Percentiles rank a stretch among this genome's conserved stretches.
Conservation (phyloP, 202 grass and related monocot species). For the Saccharum hybrid region DNA sequence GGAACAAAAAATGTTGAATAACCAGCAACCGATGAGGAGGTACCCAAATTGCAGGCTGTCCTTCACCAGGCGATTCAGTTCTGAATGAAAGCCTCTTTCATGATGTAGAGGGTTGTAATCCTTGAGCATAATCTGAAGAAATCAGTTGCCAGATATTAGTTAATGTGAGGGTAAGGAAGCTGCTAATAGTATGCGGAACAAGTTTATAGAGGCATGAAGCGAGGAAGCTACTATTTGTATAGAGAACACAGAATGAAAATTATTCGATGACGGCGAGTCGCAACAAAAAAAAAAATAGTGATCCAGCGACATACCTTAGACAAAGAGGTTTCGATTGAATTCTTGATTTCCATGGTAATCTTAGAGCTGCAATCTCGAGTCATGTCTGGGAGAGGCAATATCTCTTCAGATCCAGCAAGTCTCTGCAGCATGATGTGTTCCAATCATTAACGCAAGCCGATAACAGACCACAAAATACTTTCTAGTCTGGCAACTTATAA, state of each 20-base stretch:
- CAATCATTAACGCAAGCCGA: constrained; percentile 29
- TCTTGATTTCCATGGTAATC: constrained; percentile 55
- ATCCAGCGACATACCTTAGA: constrained; percentile 55
- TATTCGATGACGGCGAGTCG: background rate
- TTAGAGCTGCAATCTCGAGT: constrained; percentile 40
- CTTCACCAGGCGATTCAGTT: constrained; percentile 75
- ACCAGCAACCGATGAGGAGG: background rate
- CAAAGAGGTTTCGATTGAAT: constrained; percentile 70
- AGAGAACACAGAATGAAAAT: background rate
- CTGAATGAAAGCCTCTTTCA: constrained; percentile 90
- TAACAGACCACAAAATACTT: background rate
- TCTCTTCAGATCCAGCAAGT: constrained; percentile 91
- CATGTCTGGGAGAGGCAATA: constrained; percentile 66
- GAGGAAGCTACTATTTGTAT: background rate
- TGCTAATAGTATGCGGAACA: background rate
- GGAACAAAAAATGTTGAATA: background rate
- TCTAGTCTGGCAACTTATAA: background rate
- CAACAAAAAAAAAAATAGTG: background rate
- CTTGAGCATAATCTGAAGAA: constrained; percentile 67
- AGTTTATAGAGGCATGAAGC: background rate
- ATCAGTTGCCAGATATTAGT: constrained; percentile 16
- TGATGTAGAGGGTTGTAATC: constrained; percentile 91
- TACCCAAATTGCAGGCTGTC: constrained; percentile 92
- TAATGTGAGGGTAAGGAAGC: constrained; percentile 13
- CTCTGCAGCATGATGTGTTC: constrained; percentile 55